These are phyloP conservation scores for Recurvomyces mirabilis DNA, from an alignment of 495 filamentous ascomycete species.

Conservation along the genomic window DNA sequence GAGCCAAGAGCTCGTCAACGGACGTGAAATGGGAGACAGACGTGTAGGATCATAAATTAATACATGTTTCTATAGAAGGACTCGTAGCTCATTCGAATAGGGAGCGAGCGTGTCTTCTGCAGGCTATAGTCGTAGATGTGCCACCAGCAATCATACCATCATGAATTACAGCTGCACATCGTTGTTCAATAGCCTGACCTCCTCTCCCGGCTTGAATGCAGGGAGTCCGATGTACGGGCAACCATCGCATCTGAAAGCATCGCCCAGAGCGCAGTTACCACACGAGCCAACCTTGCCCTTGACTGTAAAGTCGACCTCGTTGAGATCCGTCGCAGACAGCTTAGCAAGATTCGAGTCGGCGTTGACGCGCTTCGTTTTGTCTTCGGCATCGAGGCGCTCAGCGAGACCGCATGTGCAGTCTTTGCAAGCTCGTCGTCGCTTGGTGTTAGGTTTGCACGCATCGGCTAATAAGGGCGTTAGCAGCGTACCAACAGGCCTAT, in stretches of 20 bases:
- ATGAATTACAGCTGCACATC: slow-evolving; percentile 65
- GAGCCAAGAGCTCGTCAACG: too few relatives aligned
- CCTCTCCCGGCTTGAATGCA: slow-evolving; percentile 92
- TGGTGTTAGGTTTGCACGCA: slow-evolving; percentile 35
- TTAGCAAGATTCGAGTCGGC: slow-evolving; percentile 58
- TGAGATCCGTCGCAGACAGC: slow-evolving; percentile 65
- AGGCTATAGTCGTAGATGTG: too few relatives aligned
- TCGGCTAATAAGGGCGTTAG: slow-evolving; percentile 8
- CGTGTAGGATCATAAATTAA: too few relatives aligned
- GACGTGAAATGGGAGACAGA: too few relatives aligned
- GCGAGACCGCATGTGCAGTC: slow-evolving; percentile 93
- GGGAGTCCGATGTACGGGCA: slow-evolving; percentile 92
- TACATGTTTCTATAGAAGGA: too few relatives aligned
- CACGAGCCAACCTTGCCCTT: slow-evolving; percentile 89
- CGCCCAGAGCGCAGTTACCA: slow-evolving; percentile 83
- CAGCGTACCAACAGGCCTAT: neutral
- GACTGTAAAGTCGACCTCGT: slow-evolving; percentile 89
- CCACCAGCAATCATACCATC: too few relatives aligned
- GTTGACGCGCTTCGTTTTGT: slow-evolving; percentile 51
- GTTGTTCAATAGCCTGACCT: slow-evolving; percentile 76
- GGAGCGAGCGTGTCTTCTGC: too few relatives aligned
- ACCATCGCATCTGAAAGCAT: slow-evolving; percentile 71
- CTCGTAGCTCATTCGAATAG: too few relatives aligned
- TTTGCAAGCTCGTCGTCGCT: slow-evolving; percentile 87
- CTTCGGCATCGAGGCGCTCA: slow-evolving; percentile 66